phyloP scores from a whole-genome alignment of 176 grass and related monocot species.

The Eragrostis nindensis region DNA sequence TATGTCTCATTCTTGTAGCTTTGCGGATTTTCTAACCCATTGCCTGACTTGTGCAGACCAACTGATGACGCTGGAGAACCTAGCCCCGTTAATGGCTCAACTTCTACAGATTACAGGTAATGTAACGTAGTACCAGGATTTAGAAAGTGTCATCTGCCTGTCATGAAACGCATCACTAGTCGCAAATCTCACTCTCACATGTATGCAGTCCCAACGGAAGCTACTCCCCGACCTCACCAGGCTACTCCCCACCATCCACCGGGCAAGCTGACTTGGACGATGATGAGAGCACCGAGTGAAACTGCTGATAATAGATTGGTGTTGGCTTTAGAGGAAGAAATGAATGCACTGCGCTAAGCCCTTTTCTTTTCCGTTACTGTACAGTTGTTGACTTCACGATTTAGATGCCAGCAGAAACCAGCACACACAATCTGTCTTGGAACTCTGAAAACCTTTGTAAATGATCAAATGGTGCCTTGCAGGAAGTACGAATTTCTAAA shows the following conservation, averaged over 20 bases:
- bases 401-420: too few species aligned
- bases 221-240: slow-evolving; percentile 84
- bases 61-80: slow-evolving; percentile 58
- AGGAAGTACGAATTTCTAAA: too few species aligned
- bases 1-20: neutral
- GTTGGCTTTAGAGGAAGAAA: neutral
- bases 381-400: too few species aligned
- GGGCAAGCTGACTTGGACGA: slow-evolving; percentile 57
- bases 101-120: slow-evolving; percentile 89
- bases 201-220: slow-evolving; percentile 76
- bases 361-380: too few species aligned
- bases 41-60: slow-evolving; percentile 47
- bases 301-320: neutral
- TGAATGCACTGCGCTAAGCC: too few species aligned
- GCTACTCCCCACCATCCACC: slow-evolving; percentile 79
- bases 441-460: too few species aligned
- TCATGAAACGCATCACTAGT: too few species aligned
- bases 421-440: too few species aligned
- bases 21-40: slow-evolving; percentile 5
- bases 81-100: slow-evolving; percentile 82
- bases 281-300: slow-evolving; percentile 40
- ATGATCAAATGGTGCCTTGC: too few species aligned
- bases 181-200: too few species aligned
- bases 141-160: neutral
- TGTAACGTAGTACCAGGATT: neutral